A percentile compares a stretch with the other conserved stretches of the same genome.
Conservation (phyloP, 2,329 filamentous ascomycete species). For the Monilinia polystroma region DNA sequence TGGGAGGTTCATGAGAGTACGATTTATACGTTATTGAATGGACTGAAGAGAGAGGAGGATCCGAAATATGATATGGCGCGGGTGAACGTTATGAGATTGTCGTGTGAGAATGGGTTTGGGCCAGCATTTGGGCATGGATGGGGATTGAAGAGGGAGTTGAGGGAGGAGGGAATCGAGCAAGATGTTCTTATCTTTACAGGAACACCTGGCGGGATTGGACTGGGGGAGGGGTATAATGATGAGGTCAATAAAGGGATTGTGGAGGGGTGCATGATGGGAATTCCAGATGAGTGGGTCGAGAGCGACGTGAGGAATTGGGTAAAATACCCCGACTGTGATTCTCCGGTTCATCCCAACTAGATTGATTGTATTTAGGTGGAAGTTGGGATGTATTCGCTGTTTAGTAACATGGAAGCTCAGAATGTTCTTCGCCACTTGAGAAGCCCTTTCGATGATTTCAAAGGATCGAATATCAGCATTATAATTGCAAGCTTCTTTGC, state of each 20-base stretch:
- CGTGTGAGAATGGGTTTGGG: background rate
- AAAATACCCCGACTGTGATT: background rate
- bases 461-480: background rate
- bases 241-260: conserved; percentile 10
- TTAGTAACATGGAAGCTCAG: background rate
- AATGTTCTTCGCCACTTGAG: background rate
- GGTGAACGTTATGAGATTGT: background rate
- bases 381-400: background rate
- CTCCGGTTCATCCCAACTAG: background rate
- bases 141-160: conserved; percentile 1
- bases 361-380: background rate
- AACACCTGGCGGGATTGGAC: accelerated
- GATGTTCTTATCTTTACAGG: conserved; percentile 11
- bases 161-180: background rate
- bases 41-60: background rate
- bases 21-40: background rate
- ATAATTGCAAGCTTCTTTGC: background rate
- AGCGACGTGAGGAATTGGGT: conserved; percentile 19
- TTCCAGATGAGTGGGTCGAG: conserved; percentile 18
- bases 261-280: conserved; percentile 5
- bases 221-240: conserved; percentile 2
- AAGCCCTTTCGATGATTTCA: background rate
- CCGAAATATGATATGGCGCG: background rate
- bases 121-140: conserved; percentile 8
- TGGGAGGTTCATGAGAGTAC: conserved; percentile 8